Evolutionary conservation across 2,329 filamentous ascomycete genomes (phyloP), one percentile per base, ranked within the genome.

Genomic region (Emericellopsis cladophorae): DNA sequence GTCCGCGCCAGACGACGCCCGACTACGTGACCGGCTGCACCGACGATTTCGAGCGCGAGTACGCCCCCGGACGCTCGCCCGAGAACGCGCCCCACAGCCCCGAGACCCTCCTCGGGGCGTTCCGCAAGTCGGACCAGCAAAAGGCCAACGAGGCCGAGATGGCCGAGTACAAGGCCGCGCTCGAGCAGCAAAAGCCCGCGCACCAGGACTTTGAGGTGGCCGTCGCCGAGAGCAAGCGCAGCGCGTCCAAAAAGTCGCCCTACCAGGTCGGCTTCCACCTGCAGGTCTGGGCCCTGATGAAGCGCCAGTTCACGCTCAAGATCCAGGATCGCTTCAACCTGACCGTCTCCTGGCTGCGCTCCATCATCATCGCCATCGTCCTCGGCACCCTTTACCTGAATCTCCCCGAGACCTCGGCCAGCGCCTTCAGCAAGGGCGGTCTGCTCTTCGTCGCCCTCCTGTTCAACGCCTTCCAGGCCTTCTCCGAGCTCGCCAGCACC

Each of bases 381-480:
- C 67, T 86, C 36, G 87, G 86, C 49, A 88, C 84, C 0, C 77
- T 92, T 4, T 94, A 82, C 67, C 70, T 87, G 44, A 67, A 86
- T 31, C 72, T 86, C 29, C 76, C 77, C 1, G 59, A 76, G 40
- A 78, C 70, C 0, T 78, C 75, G 1, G 75, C 76, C 26, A 84
- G 80, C 32, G 83, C 84, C 4, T 93, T 92, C 60, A 84, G 80
- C 49, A 79, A 86, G 55, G 85, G 85, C 46, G 86, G 85, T 65
- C 73, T 90, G 1, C 66, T 93, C 39, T 93, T 93, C 62, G 77
- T 88, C 41, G 68, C 82, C 18, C 72, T 93, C 2, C 63, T 93
- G 5, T 90, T 90, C 70, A 90, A 90, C 56, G 82, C 83, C n/a
- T 90, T 93, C 59, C 80, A 87, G 53, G 84, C 86, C 21, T 89